Conservation (phyloP, 2,329 filamentous ascomycete species). For the Clarireedia hainanense region DNA sequence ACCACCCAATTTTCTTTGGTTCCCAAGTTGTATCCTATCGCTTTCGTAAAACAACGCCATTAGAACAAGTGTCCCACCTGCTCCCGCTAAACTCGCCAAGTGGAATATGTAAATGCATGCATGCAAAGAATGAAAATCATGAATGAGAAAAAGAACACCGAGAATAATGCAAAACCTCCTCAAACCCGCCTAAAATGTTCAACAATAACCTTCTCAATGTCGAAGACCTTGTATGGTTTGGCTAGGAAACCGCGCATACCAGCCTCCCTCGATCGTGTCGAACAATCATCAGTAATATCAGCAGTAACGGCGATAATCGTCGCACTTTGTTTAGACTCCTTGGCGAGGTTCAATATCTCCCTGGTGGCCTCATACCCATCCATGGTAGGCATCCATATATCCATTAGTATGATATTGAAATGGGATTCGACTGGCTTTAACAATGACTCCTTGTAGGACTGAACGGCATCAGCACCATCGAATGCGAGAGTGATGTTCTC, state of each 20-base stretch:
- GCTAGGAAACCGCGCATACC: conserved; percentile 50
- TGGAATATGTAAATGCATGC: neutral
- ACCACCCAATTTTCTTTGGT: no score
- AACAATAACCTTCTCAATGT: conserved; percentile 44
- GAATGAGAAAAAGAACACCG: neutral
- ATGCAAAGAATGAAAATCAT: neutral
- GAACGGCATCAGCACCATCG: conserved; percentile 60
- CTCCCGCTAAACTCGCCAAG: no score
- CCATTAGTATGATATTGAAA: conserved; percentile 63
- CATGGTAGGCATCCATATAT: conserved; percentile 68
- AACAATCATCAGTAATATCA: conserved; percentile 45
- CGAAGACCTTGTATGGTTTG: conserved; percentile 46
- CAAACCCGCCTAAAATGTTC: conserved; percentile 17
- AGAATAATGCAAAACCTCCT: neutral
- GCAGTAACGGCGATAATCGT: conserved; percentile 46
- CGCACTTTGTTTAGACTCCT: conserved; percentile 11
- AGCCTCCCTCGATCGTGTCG: conserved; percentile 39
- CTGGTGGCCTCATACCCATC: conserved; percentile 64
- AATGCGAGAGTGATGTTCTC: conserved; percentile 51
- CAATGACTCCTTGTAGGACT: conserved; percentile 44
- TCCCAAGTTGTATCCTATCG: no score
- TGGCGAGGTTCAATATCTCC: conserved; percentile 42
- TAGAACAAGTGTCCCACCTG: no score
- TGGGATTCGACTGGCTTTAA: conserved; percentile 22
- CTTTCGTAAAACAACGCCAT: no score